These are phyloP conservation scores for Arthroderma uncinatum DNA, from an alignment of 2,329 filamentous ascomycete species.

Conservation along the genomic window DNA sequence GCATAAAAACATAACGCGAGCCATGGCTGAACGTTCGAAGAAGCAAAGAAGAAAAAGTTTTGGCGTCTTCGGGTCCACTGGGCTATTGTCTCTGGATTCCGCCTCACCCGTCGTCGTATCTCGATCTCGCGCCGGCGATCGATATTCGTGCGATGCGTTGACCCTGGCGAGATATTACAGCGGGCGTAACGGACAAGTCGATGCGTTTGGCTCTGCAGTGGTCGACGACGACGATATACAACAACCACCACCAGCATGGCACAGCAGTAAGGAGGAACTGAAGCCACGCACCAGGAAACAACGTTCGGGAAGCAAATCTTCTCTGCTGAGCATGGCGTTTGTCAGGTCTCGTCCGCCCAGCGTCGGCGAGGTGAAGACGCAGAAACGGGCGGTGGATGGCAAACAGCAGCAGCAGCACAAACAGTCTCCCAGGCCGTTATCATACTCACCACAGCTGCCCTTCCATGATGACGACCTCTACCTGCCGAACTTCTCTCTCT, in stretches of 20 bases:
- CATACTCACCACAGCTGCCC: conserved; percentile 1
- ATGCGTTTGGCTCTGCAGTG: background rate
- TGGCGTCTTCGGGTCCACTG: conserved; percentile 21
- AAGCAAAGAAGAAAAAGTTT: conserved; percentile 24
- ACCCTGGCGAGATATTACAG: background rate
- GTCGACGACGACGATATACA: background rate
- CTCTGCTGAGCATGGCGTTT: background rate
- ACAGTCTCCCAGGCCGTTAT: background rate
- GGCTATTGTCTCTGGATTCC: conserved; percentile 6
- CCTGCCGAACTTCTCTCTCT: background rate
- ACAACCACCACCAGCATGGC: background rate
- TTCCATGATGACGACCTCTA: background rate
- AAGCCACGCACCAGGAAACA: background rate
- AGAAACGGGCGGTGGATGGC: background rate
- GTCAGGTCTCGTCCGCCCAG: background rate
- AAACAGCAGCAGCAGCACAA: background rate
- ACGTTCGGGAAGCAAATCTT: background rate
- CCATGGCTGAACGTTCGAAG: conserved; percentile 17
- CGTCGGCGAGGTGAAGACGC: background rate
- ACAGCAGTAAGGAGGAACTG: background rate
- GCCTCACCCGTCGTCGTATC: background rate
- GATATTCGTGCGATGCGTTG: background rate
- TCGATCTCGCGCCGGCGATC: background rate
- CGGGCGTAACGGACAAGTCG: background rate
- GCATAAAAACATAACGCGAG: background rate